Percentiles rank a stretch among this genome's conserved stretches.
Evolutionary conservation across 441 rosid species (phyloP).

Genomic region (Lepidium campestre): DNA sequence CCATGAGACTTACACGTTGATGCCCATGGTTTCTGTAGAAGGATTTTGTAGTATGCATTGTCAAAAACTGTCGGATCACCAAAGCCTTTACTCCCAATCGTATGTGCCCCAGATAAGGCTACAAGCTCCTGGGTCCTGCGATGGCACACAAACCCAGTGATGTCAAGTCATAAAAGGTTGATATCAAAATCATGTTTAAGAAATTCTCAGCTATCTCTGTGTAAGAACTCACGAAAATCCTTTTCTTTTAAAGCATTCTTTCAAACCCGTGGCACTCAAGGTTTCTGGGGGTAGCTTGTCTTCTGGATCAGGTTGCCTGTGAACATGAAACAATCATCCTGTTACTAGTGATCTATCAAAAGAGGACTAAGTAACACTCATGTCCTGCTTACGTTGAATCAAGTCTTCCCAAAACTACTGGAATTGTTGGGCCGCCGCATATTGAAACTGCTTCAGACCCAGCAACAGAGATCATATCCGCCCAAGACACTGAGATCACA

Average conservation of each 20-base stretch:
- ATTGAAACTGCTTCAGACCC: conserved; percentile 93
- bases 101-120: conserved; percentile 86
- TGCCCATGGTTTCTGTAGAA: conserved; percentile 77
- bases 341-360: neutral
- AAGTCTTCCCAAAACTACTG: conserved; percentile 64
- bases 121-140: conserved; percentile 73
- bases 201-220: neutral
- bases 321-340: conserved; percentile 3
- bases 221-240: conserved; percentile 73
- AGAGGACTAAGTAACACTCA: neutral
- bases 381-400: conserved; percentile 56
- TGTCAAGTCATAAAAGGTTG: neutral
- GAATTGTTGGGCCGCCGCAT: conserved; percentile 81
- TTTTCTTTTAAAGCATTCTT: conserved; percentile 68
- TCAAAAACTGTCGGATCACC: conserved; percentile 68
- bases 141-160: neutral
- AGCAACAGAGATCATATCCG: conserved; percentile 81
- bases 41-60: conserved; percentile 79
- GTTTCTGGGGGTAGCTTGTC: conserved; percentile 77
- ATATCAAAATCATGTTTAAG: neutral
- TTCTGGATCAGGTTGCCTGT: conserved; percentile 76
- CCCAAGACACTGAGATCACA: conserved; percentile 72
- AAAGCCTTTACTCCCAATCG: conserved; percentile 85
- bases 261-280: conserved; percentile 59
- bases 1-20: conserved; percentile 45